Percentiles rank a stretch among this genome's conserved stretches.
These are phyloP conservation scores for Lanmaoa pseudosensibilis DNA, from an alignment of 768 basidiomycete genomes.

Conservation along the genomic window DNA sequence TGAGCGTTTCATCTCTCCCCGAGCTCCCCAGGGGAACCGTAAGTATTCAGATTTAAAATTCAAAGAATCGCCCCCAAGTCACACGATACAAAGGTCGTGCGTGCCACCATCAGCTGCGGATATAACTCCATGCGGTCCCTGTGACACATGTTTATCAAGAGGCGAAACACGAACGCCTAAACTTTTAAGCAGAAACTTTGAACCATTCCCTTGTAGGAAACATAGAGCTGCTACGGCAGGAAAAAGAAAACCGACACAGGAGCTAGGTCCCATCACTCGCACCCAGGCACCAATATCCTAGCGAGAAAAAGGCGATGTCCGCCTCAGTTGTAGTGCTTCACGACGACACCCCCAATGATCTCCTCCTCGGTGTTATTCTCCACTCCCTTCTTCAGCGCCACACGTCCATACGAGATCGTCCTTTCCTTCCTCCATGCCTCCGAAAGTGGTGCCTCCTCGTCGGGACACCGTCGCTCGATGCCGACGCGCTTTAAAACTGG, in stretches of 20 bases:
- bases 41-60: no score
- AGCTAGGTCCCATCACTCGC: background rate
- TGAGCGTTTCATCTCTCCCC: no score
- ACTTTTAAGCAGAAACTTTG: background rate
- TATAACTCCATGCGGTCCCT: background rate
- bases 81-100: background rate
- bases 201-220: background rate
- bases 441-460: conserved; percentile 47
- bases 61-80: background rate
- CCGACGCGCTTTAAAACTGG: conserved; percentile 48
- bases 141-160: background rate
- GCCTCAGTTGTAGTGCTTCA: conserved; percentile 54
- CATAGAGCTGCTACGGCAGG: background rate
- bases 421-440: conserved; percentile 51
- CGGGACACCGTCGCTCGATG: conserved; percentile 36
- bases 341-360: conserved; percentile 50
- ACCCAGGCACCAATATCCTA: background rate
- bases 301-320: no score
- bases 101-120: background rate
- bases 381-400: conserved; percentile 37
- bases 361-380: conserved; percentile 54
- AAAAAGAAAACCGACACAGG: background rate
- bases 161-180: background rate
- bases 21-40: no score
- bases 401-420: conserved; percentile 51